Evolutionary conservation across 2,329 filamentous ascomycete genomes (phyloP).

Genomic region (Cephalotrichum gorgonifer): DNA sequence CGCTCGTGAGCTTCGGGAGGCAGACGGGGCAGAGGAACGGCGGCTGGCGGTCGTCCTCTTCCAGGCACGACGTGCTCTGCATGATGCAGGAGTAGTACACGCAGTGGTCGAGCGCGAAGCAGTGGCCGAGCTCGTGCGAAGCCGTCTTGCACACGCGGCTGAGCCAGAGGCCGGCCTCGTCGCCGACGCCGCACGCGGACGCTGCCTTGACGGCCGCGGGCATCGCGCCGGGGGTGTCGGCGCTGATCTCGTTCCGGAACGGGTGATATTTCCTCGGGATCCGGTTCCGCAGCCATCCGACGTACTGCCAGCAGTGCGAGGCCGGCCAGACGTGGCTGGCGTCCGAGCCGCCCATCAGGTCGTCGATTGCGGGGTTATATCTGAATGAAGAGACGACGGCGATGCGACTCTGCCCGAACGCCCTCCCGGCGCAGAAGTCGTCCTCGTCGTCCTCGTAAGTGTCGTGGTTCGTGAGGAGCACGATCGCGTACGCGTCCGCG

Average conservation of each 20-base stretch:
- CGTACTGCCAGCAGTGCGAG: conserved; percentile 46
- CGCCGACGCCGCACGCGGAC: conserved; percentile 18
- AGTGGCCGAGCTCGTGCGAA: conserved; percentile 58
- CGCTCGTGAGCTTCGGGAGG: conserved; percentile 35
- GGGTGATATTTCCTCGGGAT: neutral
- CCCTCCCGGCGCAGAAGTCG: conserved; percentile 55
- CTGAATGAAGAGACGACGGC: conserved; percentile 51
- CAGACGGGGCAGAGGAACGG: conserved; percentile 54
- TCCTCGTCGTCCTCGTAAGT: conserved; percentile 56
- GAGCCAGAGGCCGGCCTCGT: conserved; percentile 41
- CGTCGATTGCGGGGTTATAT: conserved; percentile 42
- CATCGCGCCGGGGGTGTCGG: neutral
- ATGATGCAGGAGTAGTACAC: conserved; percentile 54
- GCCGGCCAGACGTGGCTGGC: conserved; percentile 51
- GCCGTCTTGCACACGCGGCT: conserved; percentile 45
- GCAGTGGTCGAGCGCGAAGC: conserved; percentile 57
- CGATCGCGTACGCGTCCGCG: conserved; percentile 44
- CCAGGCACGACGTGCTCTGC: conserved; percentile 47
- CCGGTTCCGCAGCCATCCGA: conserved; percentile 20
- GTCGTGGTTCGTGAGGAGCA: conserved; percentile 50
- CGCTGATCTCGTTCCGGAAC: neutral
- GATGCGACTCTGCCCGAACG: conserved; percentile 54
- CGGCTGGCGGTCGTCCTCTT: conserved; percentile 51
- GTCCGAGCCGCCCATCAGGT: conserved; percentile 26
- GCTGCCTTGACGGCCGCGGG: conserved; percentile 22